phyloP scores from a whole-genome alignment of 2,329 filamentous ascomycete genomes.

The Colletotrichum somersetense region DNA sequence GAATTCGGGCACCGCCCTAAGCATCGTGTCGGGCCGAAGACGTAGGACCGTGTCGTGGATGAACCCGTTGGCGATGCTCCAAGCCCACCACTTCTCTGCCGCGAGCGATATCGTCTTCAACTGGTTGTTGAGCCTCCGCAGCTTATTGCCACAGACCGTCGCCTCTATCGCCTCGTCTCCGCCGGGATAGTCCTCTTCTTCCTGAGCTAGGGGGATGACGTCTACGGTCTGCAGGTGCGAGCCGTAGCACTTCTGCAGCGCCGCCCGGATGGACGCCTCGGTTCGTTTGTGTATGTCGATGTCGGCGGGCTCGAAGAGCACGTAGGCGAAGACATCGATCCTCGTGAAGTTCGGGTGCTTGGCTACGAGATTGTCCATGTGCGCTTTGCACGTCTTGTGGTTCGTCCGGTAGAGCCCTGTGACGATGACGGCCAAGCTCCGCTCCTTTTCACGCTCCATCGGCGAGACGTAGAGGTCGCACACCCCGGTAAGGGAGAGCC shows the following conservation, averaged over 20 bases:
- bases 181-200: conserved; percentile 36
- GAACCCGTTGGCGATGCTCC: conserved; percentile 34
- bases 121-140: conserved; percentile 39
- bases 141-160: conserved; percentile 25
- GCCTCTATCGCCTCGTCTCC: conserved; percentile 18
- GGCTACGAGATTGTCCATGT: conserved; percentile 29
- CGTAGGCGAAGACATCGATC: conserved; percentile 41
- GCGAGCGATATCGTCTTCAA: conserved; percentile 30
- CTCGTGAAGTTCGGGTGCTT: conserved; percentile 26
- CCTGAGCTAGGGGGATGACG: not conserved
- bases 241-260: conserved; percentile 39
- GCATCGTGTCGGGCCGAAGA: conserved; percentile 39
- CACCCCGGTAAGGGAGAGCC: conserved; percentile 30
- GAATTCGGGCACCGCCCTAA: conserved; percentile 30
- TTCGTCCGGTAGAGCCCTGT: conserved; percentile 41
- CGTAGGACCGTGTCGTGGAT: conserved; percentile 37
- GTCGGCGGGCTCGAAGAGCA: conserved; percentile 36
- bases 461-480: conserved; percentile 39
- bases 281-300: conserved; percentile 7
- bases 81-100: conserved; percentile 38
- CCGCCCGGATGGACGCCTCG: conserved; percentile 26
- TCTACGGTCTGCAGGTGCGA: conserved; percentile 27
- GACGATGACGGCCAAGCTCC: conserved; percentile 40
- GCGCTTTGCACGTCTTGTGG: conserved; percentile 24
- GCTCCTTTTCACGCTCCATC: conserved; percentile 26